phyloP scores from a whole-genome alignment of 2,329 filamentous ascomycete genomes.

The Chrysoporthe cubensis region DNA sequence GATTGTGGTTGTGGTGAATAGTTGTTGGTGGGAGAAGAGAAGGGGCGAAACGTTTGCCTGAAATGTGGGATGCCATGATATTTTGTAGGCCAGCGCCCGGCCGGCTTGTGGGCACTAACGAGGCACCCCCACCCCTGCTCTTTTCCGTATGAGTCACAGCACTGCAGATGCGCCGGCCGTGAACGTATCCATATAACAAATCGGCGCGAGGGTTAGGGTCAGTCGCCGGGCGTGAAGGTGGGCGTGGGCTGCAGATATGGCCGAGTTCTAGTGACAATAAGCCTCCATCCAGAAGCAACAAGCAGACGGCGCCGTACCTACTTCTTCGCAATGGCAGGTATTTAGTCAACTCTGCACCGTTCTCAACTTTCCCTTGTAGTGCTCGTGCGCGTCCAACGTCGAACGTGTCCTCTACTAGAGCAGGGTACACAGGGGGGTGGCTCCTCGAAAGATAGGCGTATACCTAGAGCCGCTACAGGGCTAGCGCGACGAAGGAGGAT shows the following conservation, averaged over 20 bases:
- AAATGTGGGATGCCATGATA: conserved; percentile 37
- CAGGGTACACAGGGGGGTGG: not conserved
- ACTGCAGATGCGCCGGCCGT: not conserved
- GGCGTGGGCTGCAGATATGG: not conserved
- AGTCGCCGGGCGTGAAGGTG: too few species aligned
- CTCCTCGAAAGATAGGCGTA: not conserved
- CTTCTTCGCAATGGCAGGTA: too few species aligned
- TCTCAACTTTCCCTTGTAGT: too few species aligned
- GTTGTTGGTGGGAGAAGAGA: conserved; percentile 43
- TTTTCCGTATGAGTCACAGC: conserved; percentile 20
- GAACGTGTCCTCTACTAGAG: too few species aligned
- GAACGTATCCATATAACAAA: not conserved
- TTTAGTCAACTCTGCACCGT: too few species aligned
- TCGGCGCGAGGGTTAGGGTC: not conserved
- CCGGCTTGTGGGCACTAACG: not conserved
- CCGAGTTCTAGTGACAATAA: too few species aligned
- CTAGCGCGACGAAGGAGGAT: conserved; percentile 5
- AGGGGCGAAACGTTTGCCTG: conserved; percentile 28
- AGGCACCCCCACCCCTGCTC: not conserved
- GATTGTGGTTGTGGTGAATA: conserved; percentile 37
- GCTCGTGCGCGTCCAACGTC: too few species aligned
- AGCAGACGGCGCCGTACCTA: too few species aligned
- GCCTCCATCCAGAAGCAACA: too few species aligned
- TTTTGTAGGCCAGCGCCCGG: conserved; percentile 42
- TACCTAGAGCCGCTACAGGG: not conserved